A percentile compares a stretch with the other conserved stretches of the same genome.
These are phyloP conservation scores for Graphilbum ipis-grandicollis DNA, from an alignment of 2,329 filamentous ascomycete species.

Conservation along the genomic window DNA sequence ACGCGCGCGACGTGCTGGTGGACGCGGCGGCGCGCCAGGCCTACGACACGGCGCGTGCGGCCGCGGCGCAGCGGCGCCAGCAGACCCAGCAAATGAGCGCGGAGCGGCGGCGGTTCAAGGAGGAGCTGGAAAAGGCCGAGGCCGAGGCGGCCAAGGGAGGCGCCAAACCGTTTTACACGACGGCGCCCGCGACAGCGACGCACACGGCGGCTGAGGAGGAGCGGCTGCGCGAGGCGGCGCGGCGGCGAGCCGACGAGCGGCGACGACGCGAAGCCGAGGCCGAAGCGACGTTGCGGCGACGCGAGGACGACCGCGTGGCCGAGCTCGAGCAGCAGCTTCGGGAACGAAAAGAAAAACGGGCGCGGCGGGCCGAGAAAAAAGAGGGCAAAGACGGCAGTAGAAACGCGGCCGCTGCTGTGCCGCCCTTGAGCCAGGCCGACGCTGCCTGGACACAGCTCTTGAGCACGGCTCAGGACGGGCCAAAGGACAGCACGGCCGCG, in stretches of 20 bases:
- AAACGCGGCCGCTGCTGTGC: conserved; percentile 4
- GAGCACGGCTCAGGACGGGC: too few relatives aligned
- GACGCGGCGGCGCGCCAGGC: conserved; percentile 52
- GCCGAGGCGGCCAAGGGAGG: not conserved
- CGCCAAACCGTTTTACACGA: not conserved
- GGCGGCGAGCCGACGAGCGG: conserved; percentile 21
- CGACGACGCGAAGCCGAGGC: conserved; percentile 23
- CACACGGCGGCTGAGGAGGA: conserved; percentile 12
- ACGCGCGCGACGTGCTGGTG: conserved; percentile 69
- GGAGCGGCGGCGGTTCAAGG: conserved; percentile 58
- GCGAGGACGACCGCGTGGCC: conserved; percentile 21
- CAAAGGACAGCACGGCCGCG: not conserved
- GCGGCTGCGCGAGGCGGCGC: conserved; percentile 16
- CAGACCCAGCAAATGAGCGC: conserved; percentile 60
- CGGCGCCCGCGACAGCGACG: conserved; percentile 3
- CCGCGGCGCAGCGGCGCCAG: conserved; percentile 49
- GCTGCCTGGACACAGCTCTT: conserved; percentile 7
- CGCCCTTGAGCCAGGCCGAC: conserved; percentile 3
- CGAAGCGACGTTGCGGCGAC: conserved; percentile 21
- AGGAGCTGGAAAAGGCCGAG: conserved; percentile 71
- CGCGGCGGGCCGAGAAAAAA: conserved; percentile 23
- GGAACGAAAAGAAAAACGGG: conserved; percentile 21
- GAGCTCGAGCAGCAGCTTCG: conserved; percentile 25
- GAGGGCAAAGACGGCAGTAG: conserved; percentile 4
- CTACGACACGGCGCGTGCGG: conserved; percentile 64